A percentile compares a stretch with the other conserved stretches of the same genome.
phyloP scores from a whole-genome alignment of 2,329 filamentous ascomycete genomes.

The Hymenoscyphus scutula region DNA sequence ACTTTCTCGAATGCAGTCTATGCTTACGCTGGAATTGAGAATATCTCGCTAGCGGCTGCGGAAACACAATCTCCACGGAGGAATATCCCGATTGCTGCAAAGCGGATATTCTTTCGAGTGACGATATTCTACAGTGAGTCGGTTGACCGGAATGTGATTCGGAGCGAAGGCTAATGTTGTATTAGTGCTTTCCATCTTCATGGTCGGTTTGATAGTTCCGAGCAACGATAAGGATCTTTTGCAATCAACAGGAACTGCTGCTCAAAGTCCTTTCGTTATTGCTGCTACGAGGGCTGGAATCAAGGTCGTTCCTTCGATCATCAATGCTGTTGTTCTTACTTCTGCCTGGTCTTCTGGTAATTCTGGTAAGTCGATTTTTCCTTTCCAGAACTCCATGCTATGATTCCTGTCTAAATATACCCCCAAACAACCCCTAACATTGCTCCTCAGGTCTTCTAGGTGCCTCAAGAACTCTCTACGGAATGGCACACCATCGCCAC shows the following conservation, averaged over 20 bases:
- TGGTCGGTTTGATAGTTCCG: constrained; percentile 55
- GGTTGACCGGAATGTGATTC: background rate
- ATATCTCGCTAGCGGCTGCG: constrained; percentile 53
- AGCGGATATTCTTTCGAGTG: constrained; percentile 53
- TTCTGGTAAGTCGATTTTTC: constrained; percentile 38
- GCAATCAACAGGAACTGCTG: constrained; percentile 41
- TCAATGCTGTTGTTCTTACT: constrained; percentile 75
- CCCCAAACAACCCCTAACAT: background rate
- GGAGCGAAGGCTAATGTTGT: constrained; percentile 4
- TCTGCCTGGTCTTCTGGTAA: constrained; percentile 70
- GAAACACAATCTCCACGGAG: constrained; percentile 52
- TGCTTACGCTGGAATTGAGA: constrained; percentile 50
- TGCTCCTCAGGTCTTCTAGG: constrained; percentile 46
- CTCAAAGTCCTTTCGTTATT: constrained; percentile 66
- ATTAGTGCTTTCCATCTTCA: constrained; percentile 39
- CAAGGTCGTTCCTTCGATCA: constrained; percentile 65
- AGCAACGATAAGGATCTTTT: constrained; percentile 49
- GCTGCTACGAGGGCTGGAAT: constrained; percentile 68
- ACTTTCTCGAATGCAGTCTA: constrained; percentile 48
- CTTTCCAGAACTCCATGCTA: background rate
- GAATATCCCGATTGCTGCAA: constrained; percentile 52
- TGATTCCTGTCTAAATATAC: no score
- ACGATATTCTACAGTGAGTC: constrained; percentile 47
- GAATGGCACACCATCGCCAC: constrained; percentile 54
- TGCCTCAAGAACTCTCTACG: constrained; percentile 57